Evolutionary conservation across 2,329 filamentous ascomycete genomes (phyloP), one percentile per base, ranked within the genome.

Genomic region (Penicillium sp.): DNA sequence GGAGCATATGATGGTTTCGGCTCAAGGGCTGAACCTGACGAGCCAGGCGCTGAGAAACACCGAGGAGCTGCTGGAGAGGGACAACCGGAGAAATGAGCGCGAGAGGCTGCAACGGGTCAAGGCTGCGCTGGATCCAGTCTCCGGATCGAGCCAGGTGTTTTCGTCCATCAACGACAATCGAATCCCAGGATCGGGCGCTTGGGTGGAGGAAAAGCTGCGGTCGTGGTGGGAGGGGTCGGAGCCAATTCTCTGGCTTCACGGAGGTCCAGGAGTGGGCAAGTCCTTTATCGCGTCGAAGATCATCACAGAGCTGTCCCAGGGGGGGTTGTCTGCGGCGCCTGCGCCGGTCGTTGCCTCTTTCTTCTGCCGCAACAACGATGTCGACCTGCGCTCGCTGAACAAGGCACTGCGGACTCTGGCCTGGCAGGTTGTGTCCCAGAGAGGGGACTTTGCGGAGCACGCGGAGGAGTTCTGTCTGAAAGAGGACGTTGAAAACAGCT

Each of bases 221-320:
- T 23, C 29, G 2, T 56, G 54, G 45, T 64, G 56, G 56, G 9
- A 58, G 6, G 38, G 60, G 5, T 3, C 38, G 7, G 15, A 63
- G 29, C 61, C 58, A 38, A 19, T 65, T 1, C 64, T 65, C 15
- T 65, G 64, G 64, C 19, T 65, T n/a, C 64, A 65, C n/a, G 64
- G 64, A 1, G 58, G 64, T 1, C 64, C 64, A 31, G 64, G 61
- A 2, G 61, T 65, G 8, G 64, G 64, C 19, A 65, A 65, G 26
- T 63, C 60, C 2, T 58, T 61, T 59, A 30, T 65, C 7, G 64
- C 64, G 15, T 61, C 64, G 3, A 65, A 64, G 55, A 61, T 65
- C 19, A 64, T 63, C 31, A 50, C 17, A 1, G 56, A 60, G 46
- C 49, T 61, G 7, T n/a, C 45, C 7, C 29, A 44, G 17, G n/a